Percentiles rank a stretch among this genome's conserved stretches.
These are phyloP conservation scores for Alternaria sp. DNA, from an alignment of 2,329 filamentous ascomycete species.

Conservation along the genomic window DNA sequence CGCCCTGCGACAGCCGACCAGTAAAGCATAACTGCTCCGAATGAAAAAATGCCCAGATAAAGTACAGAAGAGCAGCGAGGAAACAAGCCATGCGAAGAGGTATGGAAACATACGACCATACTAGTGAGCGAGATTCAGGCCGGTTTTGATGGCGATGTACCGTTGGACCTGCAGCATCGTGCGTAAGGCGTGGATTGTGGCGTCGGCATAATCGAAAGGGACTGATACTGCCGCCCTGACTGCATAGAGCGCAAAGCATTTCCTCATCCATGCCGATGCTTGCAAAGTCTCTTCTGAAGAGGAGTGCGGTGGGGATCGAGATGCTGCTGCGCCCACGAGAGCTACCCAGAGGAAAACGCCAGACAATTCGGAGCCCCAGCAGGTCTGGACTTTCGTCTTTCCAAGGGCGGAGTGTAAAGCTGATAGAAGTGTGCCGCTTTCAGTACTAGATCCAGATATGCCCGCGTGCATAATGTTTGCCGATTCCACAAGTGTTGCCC, in stretches of 20 bases:
- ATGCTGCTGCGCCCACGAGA: slow-evolving; percentile 41
- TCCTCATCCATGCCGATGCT: slow-evolving; percentile 33
- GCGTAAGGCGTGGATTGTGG: slow-evolving; percentile 33
- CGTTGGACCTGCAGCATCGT: slow-evolving; percentile 37
- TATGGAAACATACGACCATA: neutral
- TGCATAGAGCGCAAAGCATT: slow-evolving; percentile 42
- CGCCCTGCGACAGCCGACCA: neutral
- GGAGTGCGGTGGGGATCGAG: slow-evolving; percentile 23
- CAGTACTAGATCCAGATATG: slow-evolving; percentile 11
- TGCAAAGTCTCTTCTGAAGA: slow-evolving; percentile 15
- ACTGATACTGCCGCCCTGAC: slow-evolving; percentile 28
- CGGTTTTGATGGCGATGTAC: slow-evolving; percentile 28
- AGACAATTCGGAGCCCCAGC: slow-evolving; percentile 36
- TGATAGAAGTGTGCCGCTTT: slow-evolving; percentile 24
- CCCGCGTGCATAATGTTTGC: slow-evolving; percentile 27
- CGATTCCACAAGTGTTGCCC: slow-evolving; percentile 33
- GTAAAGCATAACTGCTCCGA: neutral
- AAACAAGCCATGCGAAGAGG: neutral
- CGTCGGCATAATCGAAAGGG: slow-evolving; percentile 32
- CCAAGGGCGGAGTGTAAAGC: slow-evolving; percentile 37
- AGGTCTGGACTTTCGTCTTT: slow-evolving; percentile 29
- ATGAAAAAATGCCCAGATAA: neutral
- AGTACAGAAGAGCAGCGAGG: neutral
- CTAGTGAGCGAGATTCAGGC: neutral
- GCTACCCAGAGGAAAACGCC: slow-evolving; percentile 45